Evolutionary conservation across 805 yeast species (phyloP), one percentile per base, ranked within the genome.

Genomic region (Sugiyamaella smithiae): DNA sequence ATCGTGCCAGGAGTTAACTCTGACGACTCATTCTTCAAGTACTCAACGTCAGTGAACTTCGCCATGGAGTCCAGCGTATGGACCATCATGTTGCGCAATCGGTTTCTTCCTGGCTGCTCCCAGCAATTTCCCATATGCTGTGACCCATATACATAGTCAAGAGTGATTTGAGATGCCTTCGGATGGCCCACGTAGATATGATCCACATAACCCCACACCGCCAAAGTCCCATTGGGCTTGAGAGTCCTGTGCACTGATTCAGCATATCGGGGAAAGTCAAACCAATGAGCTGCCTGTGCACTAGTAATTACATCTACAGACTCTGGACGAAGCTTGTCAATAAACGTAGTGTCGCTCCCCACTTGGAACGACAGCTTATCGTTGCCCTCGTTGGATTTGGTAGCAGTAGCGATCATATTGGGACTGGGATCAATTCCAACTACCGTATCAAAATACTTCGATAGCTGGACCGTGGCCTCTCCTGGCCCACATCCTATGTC

Each of bases 221-320:
- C 84, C 42, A 89, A 61, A 0, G 89, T 82, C 1, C 93, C 95
- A 17, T 73, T 71, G 1, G 78, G 74, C 45, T 75, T 76, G 51
- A 88, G 69, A 11, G 80, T 67, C 4, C 78, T 58, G 17, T 69
- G 65, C 1, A 77, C 71, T 51, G 77, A 80, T 4, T 64, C 57
- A 61, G 80, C 81, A 61, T 82, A 83, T 24, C 56, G 55, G 0
- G 69, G 67, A 50, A 78, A 82, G 48, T 83, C 74, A 49, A 87
- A 77, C 96, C 96, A 89, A 66, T 89, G 97, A n/a, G 77, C 80
- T 50, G 89, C 84, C 62, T 89, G 89, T 0, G 90, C 95, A n/a
- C 83, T 85, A 1, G 88, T 76, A 11, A 88, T 70, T 57, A 88
- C 51, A 61, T 85, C 95, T 5, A 81, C 77, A 0, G 78, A 63